Conservation (phyloP, 352 stramenopile species). For the Phytophthora sp. region DNA sequence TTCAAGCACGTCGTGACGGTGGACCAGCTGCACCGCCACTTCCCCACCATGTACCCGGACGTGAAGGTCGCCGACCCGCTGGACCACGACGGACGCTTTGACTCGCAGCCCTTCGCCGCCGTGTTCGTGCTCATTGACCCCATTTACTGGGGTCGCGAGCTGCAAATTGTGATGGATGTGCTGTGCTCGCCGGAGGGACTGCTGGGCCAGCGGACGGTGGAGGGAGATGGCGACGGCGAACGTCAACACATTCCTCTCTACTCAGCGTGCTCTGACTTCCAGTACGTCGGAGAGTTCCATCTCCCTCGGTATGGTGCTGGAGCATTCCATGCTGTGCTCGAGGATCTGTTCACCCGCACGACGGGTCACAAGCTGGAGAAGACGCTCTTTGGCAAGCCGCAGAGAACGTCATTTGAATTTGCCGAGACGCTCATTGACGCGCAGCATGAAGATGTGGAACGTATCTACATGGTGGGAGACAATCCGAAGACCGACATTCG, state of each 20-base stretch:
- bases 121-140: slow-evolving; percentile 83
- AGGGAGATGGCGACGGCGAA: slow-evolving; percentile 32
- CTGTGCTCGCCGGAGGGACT: slow-evolving; percentile 63
- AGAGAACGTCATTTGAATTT: slow-evolving; percentile 77
- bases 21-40: slow-evolving; percentile 76
- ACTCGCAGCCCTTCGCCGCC: slow-evolving; percentile 57
- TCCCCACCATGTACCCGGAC: slow-evolving; percentile 84
- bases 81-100: slow-evolving; percentile 55
- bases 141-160: slow-evolving; percentile 78
- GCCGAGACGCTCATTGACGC: slow-evolving; percentile 78
- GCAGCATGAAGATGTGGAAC: slow-evolving; percentile 67
- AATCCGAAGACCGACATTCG: slow-evolving; percentile 87
- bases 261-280: slow-evolving; percentile 88
- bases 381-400: slow-evolving; percentile 82
- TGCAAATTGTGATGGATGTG: slow-evolving; percentile 82
- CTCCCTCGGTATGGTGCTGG: slow-evolving; percentile 81
- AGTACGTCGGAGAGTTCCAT: slow-evolving; percentile 89
- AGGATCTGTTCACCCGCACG: slow-evolving; percentile 82
- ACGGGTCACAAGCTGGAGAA: slow-evolving; percentile 79
- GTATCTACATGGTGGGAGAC: slow-evolving; percentile 90
- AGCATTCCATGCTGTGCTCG: slow-evolving; percentile 80
- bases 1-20: slow-evolving; percentile 87
- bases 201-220: slow-evolving; percentile 43
- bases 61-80: slow-evolving; percentile 55
- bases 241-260: slow-evolving; percentile 80